Evolutionary conservation across 2,329 filamentous ascomycete genomes (phyloP).

Genomic region (Ampelomyces quisqualis): DNA sequence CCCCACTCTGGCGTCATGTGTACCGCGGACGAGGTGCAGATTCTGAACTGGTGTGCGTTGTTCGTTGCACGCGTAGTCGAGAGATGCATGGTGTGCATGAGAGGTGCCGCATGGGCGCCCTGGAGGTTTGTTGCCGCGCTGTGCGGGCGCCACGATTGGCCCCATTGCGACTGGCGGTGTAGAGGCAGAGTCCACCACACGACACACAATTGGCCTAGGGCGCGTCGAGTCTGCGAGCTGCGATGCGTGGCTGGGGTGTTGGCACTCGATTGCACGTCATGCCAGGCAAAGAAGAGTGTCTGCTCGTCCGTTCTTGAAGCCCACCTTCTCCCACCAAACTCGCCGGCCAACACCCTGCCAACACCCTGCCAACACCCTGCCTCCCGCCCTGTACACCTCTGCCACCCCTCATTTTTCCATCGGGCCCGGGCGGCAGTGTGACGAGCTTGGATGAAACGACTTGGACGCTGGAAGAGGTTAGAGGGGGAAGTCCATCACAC

Average conservation of each 20-base stretch:
- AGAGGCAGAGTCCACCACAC: conserved; percentile 13
- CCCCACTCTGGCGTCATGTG: conserved; percentile 10
- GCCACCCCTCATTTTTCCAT: conserved; percentile 24
- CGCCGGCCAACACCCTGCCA: conserved; percentile 12
- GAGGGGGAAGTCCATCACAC: conserved; percentile 21
- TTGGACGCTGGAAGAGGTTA: conserved; percentile 26
- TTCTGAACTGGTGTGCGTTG: conserved; percentile 27
- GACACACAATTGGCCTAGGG: conserved; percentile 14
- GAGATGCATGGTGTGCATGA: too few species aligned
- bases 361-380: conserved; percentile 4
- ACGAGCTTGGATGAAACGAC: conserved; percentile 30
- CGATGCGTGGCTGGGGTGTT: conserved; percentile 15
- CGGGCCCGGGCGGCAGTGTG: conserved; percentile 31
- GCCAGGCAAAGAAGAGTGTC: conserved; percentile 17
- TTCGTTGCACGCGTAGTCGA: conserved; percentile 21
- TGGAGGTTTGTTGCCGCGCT: conserved; percentile 23
- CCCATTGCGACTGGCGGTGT: conserved; percentile 34
- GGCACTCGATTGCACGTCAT: conserved; percentile 5
- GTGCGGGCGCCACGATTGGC: conserved; percentile 14
- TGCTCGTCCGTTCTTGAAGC: background rate
- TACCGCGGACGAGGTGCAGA: conserved; percentile 10
- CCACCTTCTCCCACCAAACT: conserved; percentile 11
- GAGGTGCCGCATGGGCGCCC: conserved; percentile 1
- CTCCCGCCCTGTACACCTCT: conserved; percentile 15
- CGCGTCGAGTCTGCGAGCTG: conserved; percentile 5